Conservation (phyloP, 1,139 yeast species). For the Kluyveromyces sp. region DNA sequence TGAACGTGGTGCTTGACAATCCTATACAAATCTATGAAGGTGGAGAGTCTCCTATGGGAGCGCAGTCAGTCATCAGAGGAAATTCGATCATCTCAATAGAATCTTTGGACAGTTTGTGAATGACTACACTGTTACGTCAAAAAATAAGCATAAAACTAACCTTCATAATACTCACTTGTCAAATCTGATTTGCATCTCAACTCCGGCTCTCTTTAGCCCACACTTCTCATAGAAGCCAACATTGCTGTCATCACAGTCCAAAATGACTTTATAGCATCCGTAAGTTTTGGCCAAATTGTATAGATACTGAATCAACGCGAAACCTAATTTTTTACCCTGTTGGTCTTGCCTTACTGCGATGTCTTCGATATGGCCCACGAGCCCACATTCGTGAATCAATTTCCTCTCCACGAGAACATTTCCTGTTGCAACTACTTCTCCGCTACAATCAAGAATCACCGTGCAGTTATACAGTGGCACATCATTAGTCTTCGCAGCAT, state of each 20-base stretch:
- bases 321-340: conserved; percentile 82
- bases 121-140: neutral
- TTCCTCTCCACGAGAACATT: conserved; percentile 53
- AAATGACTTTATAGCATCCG: conserved; percentile 82
- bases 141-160: too few relatives aligned
- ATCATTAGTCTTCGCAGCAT: conserved; percentile 21
- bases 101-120: conserved; percentile 27
- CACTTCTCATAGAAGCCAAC: conserved; percentile 87
- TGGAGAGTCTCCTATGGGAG: conserved; percentile 35
- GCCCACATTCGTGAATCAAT: conserved; percentile 69
- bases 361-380: conserved; percentile 93
- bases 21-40: conserved; percentile 58
- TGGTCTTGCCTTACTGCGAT: conserved; percentile 70
- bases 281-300: conserved; percentile 48
- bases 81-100: conserved; percentile 55
- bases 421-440: conserved; percentile 41
- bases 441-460: conserved; percentile 47
- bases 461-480: conserved; percentile 42
- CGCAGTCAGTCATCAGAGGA: conserved; percentile 48
- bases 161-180: too few relatives aligned
- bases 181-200: conserved; percentile 54
- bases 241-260: conserved; percentile 82
- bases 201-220: conserved; percentile 57
- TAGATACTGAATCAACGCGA: conserved; percentile 54
- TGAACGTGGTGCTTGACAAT: conserved; percentile 67